Conservation (phyloP, 2,329 filamentous ascomycete species). For the Claviceps lovelessii region DNA sequence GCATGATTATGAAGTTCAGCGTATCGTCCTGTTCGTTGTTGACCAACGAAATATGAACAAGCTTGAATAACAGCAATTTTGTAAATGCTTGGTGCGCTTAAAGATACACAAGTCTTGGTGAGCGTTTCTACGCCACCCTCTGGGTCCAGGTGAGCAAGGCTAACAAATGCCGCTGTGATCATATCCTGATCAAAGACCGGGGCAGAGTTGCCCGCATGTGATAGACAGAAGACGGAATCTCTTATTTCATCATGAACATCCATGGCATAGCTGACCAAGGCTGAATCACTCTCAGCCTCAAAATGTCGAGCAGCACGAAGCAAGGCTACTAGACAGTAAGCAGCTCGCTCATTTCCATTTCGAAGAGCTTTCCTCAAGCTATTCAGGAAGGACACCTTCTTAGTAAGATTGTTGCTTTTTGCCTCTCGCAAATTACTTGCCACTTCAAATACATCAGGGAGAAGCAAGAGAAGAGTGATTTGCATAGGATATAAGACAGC, state of each 20-base stretch:
- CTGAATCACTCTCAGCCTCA: slow-evolving; percentile 45
- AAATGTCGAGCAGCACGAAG: slow-evolving; percentile 52
- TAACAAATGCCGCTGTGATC: slow-evolving; percentile 53
- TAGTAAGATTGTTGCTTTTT: slow-evolving; percentile 46
- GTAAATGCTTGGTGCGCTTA: slow-evolving; percentile 43
- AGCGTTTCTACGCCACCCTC: slow-evolving; percentile 44
- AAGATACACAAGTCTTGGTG: slow-evolving; percentile 39
- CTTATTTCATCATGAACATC: slow-evolving; percentile 56
- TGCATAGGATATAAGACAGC: slow-evolving; percentile 48
- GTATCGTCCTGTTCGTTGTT: slow-evolving; percentile 34
- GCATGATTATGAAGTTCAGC: slow-evolving; percentile 40
- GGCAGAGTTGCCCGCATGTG: slow-evolving; percentile 31
- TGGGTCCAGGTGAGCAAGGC: slow-evolving; percentile 46
- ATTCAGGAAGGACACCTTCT: slow-evolving; percentile 53
- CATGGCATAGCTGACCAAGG: slow-evolving; percentile 51
- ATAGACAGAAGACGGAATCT: slow-evolving; percentile 48
- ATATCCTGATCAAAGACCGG: slow-evolving; percentile 45
- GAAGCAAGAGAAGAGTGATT: slow-evolving; percentile 44
- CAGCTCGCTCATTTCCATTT: slow-evolving; percentile 51
- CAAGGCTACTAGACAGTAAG: slow-evolving; percentile 49
- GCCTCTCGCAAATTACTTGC: slow-evolving; percentile 52
- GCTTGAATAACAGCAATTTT: slow-evolving; percentile 49
- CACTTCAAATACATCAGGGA: slow-evolving; percentile 57
- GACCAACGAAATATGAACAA: slow-evolving; percentile 46
- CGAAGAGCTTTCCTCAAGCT: slow-evolving; percentile 46